These are phyloP conservation scores for Candida succiphila DNA, from an alignment of 805 yeast genomes.

Conservation along the genomic window DNA sequence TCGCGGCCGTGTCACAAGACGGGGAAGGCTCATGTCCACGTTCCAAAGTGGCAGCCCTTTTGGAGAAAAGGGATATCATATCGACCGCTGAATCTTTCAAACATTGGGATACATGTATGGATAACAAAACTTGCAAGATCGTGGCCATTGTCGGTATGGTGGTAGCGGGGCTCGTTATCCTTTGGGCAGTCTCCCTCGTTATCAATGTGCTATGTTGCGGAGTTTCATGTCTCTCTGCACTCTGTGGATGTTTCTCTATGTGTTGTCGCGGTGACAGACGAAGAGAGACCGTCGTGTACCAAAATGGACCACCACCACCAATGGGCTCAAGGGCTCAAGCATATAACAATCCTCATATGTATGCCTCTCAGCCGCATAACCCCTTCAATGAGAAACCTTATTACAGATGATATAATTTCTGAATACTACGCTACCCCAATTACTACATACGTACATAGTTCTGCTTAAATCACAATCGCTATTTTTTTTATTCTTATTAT, in stretches of 20 bases:
- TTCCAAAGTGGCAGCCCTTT: too few species aligned
- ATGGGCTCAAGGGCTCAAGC: constrained; percentile 9
- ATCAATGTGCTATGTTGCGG: constrained; percentile 51
- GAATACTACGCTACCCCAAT: constrained; percentile 5
- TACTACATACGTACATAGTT: too few species aligned
- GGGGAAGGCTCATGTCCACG: too few species aligned
- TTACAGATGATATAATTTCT: constrained; percentile 1
- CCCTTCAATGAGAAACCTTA: constrained; percentile 6
- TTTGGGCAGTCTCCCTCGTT: constrained; percentile 50
- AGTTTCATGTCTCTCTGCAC: constrained; percentile 38
- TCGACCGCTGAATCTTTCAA: constrained; percentile 2
- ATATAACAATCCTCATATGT: constrained; percentile 21
- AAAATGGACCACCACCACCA: constrained; percentile 7
- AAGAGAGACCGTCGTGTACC: constrained; percentile 5
- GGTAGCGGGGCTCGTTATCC: constrained; percentile 39
- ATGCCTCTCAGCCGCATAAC: constrained; percentile 12
- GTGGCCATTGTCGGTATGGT: constrained; percentile 66
- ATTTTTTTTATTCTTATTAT: background rate
- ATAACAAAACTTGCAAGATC: constrained; percentile 62
- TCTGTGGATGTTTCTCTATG: constrained; percentile 34
- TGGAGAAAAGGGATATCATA: constrained; percentile 8
- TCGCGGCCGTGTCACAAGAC: too few species aligned
- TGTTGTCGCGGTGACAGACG: constrained; percentile 18
- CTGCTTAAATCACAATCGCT: background rate
- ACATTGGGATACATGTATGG: constrained; percentile 73